Evolutionary conservation across 2,329 filamentous ascomycete species (phyloP), one percentile per base, ranked within the genome.

Genomic region (Dichotomopilus funicola): DNA sequence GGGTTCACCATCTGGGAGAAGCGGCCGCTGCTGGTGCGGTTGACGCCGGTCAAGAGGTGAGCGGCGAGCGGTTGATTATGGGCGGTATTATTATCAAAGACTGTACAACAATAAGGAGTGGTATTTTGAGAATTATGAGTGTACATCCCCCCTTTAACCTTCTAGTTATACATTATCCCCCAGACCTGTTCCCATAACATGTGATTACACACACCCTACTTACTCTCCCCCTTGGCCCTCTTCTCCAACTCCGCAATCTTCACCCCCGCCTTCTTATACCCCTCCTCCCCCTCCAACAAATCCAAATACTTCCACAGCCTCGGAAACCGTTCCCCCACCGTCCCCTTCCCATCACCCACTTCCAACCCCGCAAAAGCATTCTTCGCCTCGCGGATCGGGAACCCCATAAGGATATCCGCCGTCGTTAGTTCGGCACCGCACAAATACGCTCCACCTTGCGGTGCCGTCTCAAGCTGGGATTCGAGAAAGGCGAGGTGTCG

Each of bases 391-490:
- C 78, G 71, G 51, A 80, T 63, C 5, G 72, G 74, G 64, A 76
- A 81, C 64, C 74, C 78, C 60, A 80, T 65, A 40, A 80, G 66
- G 51, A 81, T 76, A 56, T 80, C 78, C 2, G 75, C 78, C 0
- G 77, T 71, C 3, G 75, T 76, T 41, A 80, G 70, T 41, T 67
- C 60, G 4, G 70, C 59, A 12, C 77, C 75, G 62, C 77, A 79
- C 27, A 80, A 66, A 59, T 77, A 81, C 34, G 10, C 9, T 1
- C 61, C 61, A 27, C 71, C 69, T 6, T 47, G 43, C 0, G 66
- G 64, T 0, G 75, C 73, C 3, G 74, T 75, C 6, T 68, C 65
- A 9, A 81, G 73, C 60, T 75, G 72, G 12, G 70, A 66, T 56
- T 80, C 75, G 31, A 81, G 62, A 60, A 80, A 71, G 12, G 56